phyloP scores from a whole-genome alignment of 2,329 filamentous ascomycete species.

The Arthroderma uncinatum region DNA sequence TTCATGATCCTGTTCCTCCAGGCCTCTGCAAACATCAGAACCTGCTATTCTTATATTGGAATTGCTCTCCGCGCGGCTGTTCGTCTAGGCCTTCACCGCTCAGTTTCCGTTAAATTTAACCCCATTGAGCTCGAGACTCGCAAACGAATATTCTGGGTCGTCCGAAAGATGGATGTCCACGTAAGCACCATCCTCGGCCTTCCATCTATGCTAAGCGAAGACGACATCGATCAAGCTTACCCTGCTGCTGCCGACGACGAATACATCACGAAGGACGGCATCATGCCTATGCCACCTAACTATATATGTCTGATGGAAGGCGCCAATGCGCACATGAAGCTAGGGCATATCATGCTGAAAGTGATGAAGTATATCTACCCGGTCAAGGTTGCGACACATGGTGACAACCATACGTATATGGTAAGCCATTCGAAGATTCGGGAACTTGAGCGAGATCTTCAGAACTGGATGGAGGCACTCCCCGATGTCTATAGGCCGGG shows the following conservation, averaged over 20 bases:
- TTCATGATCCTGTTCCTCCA: slow-evolving; percentile 76
- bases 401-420: slow-evolving; percentile 46
- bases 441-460: slow-evolving; percentile 53
- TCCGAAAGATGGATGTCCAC: slow-evolving; percentile 42
- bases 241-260: slow-evolving; percentile 38
- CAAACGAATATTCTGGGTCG: slow-evolving; percentile 50
- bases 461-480: slow-evolving; percentile 54
- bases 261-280: slow-evolving; percentile 36
- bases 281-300: slow-evolving; percentile 44
- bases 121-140: slow-evolving; percentile 62
- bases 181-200: slow-evolving; percentile 41
- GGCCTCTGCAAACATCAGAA: slow-evolving; percentile 64
- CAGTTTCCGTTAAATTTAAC: slow-evolving; percentile 56
- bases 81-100: slow-evolving; percentile 65
- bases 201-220: slow-evolving; percentile 39
- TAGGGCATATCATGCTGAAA: slow-evolving; percentile 49
- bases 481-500: slow-evolving; percentile 70
- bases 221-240: slow-evolving; percentile 42
- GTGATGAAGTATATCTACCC: slow-evolving; percentile 55
- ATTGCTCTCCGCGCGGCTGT: slow-evolving; percentile 66
- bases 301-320: slow-evolving; percentile 48
- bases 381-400: slow-evolving; percentile 41
- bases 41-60: slow-evolving; percentile 69
- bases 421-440: slow-evolving; percentile 54
- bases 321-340: slow-evolving; percentile 48